These are phyloP conservation scores for Salinomyces thailandicus DNA, from an alignment of 2,329 filamentous ascomycete species.

Conservation along the genomic window DNA sequence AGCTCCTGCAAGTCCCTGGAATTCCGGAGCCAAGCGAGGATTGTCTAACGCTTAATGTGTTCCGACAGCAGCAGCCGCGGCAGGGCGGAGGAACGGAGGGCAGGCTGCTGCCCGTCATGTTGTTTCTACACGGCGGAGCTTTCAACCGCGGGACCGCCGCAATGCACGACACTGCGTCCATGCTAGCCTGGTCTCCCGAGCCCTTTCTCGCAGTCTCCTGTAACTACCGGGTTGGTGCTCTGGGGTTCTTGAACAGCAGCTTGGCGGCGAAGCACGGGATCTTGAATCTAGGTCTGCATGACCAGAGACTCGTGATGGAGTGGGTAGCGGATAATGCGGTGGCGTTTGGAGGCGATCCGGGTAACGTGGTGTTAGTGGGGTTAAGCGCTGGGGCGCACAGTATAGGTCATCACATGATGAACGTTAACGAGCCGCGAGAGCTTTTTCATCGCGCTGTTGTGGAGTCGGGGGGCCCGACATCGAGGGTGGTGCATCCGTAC, in stretches of 20 bases:
- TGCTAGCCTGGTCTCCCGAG: constrained; percentile 37
- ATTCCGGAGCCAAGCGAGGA: constrained; percentile 34
- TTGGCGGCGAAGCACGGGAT: constrained; percentile 43
- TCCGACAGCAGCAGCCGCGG: constrained; percentile 26
- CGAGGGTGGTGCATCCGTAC: constrained; percentile 36
- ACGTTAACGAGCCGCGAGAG: constrained; percentile 27
- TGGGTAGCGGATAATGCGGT: constrained; percentile 33
- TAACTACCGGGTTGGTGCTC: constrained; percentile 53
- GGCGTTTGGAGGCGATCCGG: constrained; percentile 28
- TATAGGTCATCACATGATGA: constrained; percentile 58
- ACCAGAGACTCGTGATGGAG: constrained; percentile 32
- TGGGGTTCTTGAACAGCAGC: constrained; percentile 55
- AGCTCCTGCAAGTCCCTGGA: constrained; percentile 12
- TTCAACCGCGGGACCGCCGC: constrained; percentile 41
- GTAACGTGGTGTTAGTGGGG: constrained; percentile 31
- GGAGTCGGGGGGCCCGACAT: constrained; percentile 38
- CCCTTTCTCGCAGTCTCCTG: constrained; percentile 46
- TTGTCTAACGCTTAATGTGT: constrained; percentile 50
- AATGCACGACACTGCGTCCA: constrained; percentile 40
- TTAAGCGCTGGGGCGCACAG: constrained; percentile 41
- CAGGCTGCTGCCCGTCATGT: constrained; percentile 42
- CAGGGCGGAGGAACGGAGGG: neutral
- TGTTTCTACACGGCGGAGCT: constrained; percentile 54
- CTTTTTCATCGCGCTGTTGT: constrained; percentile 39
- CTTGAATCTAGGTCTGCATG: constrained; percentile 34